Evolutionary conservation across 202 grass and related monocot genomes (phyloP).

Genomic region (Setaria viridis): DNA sequence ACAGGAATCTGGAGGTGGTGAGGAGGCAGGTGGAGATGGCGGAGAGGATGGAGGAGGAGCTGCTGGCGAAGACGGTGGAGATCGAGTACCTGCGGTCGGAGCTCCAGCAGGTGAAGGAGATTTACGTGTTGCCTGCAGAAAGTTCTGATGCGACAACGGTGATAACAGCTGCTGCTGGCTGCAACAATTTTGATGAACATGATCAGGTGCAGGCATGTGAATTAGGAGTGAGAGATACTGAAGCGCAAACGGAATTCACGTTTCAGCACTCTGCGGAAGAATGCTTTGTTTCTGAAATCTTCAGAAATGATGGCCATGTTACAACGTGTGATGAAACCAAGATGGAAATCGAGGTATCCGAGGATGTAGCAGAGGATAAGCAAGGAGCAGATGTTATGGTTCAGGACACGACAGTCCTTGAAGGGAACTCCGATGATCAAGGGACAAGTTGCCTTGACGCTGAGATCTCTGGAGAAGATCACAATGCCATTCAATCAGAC

Average conservation of each 20-base stretch:
- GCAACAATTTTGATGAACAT: not conserved
- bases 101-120: conserved; percentile 45
- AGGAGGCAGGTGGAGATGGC: conserved; percentile 25
- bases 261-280: not conserved
- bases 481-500: not conserved
- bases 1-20: conserved; percentile 30
- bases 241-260: not conserved
- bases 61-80: conserved; percentile 54
- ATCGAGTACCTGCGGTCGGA: conserved; percentile 40
- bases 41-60: conserved; percentile 45
- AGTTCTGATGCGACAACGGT: not conserved
- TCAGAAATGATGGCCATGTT: not conserved
- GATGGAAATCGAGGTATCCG: not conserved
- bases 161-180: not conserved
- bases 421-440: conserved; percentile 16
- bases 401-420: not conserved
- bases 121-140: not conserved
- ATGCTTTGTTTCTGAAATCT: conserved; percentile 27
- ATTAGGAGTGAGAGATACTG: not conserved
- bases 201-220: not conserved
- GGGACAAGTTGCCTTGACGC: not conserved
- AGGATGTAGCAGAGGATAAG: not conserved
- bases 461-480: not conserved
- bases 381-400: not conserved
- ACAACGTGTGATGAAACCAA: not conserved